Evolutionary conservation across 2,329 filamentous ascomycete species (phyloP).

Genomic region (Drechslera avenae): DNA sequence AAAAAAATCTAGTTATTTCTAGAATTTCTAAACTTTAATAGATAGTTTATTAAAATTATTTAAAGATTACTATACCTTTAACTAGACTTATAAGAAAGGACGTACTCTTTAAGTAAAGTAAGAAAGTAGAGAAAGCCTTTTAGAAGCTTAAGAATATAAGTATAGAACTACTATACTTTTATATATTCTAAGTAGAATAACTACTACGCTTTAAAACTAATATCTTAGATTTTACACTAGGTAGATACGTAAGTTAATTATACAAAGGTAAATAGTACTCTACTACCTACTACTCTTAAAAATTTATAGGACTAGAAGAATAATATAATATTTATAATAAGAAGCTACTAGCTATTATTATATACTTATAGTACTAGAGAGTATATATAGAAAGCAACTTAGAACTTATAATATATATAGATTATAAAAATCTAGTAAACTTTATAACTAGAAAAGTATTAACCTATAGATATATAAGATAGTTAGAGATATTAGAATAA

Average conservation of each 20-base stretch:
- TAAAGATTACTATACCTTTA: no score
- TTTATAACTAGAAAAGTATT: conserved; percentile 36
- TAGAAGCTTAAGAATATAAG: conserved; percentile 2
- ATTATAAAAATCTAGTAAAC: conserved; percentile 38
- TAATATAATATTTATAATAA: background rate
- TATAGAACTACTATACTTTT: background rate
- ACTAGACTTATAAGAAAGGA: no score
- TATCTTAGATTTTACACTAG: background rate
- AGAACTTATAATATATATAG: conserved; percentile 8
- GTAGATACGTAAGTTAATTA: background rate
- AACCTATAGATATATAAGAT: no score
- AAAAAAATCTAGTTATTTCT: no score
- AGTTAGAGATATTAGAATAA: conserved; percentile 23
- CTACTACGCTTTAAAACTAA: background rate
- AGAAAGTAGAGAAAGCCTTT: background rate
- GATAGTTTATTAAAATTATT: no score
- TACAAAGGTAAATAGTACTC: background rate
- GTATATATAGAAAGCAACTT: background rate
- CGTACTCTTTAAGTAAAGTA: no score
- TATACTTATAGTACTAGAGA: background rate
- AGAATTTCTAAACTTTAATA: no score
- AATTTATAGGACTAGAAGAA: background rate
- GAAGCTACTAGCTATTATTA: background rate
- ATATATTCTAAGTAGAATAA: background rate
- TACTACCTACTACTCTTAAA: background rate